Base-by-base conservation (phyloP, 2,329 filamentous ascomycete species). In the Sarocladium kiliense region DNA sequence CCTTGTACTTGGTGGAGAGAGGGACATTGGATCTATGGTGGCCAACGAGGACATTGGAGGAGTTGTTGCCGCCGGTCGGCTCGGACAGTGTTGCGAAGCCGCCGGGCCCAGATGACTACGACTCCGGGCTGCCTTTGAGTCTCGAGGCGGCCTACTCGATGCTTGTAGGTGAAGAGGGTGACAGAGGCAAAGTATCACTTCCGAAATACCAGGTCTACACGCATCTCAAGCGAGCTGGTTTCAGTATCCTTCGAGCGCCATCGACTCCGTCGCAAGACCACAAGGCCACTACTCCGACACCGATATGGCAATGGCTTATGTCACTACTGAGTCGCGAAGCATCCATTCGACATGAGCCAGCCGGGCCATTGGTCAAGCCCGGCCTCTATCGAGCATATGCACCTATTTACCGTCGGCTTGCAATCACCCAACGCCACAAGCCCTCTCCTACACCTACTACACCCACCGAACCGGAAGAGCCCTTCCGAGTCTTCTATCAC, bases 181-280 rank as follows among this genome's bases (percentile, higher is more conserved):
- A 84, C 58, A 69, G 72, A 41, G 82, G 84, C 34, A 85, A 81
- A 67, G 72, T 84, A 27, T 77, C 78, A 10, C 75, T 97, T 57
- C 90, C 95, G 62, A 85, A 90, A 64, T 97, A 91, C 63, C 89
- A 88, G 51, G 93, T 97, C 26, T 99, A 92, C 68, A 81, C 91
- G 1, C 87, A 91, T 54, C 75, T 99, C 63, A 94, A 88, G 67
- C 81, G 94, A 53, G 77, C 83, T 34, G 93, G 94, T 18, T 97
- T 96, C 73, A 82, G 87, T 51, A 82, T 97, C 18, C 76, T 88
- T 58, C 83, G 93, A 55, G 88, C 89, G 1, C 80, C 81, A 53
- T 68, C 64, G 18, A 51, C 57, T 11, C 58, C 30, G 7, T 12
- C 62, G 2, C 26, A 57, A 50, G 21, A 47, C 27, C 25, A 56